Base-by-base conservation (phyloP, 2,329 filamentous ascomycete genomes). In the Phialocephala subalpina region DNA sequence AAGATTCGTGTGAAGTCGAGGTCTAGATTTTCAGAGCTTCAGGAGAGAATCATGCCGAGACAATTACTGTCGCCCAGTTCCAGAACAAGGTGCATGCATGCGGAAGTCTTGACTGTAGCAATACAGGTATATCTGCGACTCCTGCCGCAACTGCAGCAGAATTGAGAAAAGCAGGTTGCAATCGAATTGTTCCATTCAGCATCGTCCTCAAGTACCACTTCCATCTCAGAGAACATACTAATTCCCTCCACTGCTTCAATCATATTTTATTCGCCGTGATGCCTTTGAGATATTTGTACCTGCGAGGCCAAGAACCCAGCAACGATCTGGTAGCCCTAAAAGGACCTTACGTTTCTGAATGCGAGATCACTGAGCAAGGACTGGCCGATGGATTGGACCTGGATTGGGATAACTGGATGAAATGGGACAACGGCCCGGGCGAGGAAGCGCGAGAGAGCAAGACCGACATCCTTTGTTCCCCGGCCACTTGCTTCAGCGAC, bases 401-500 rank as follows among this genome's bases (percentile, higher is more conserved):
- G 11, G 67, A 66, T 33, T 69, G 64, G 64, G 49, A 65, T 14
- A 57, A 63, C 2, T 69, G 67, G 67, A 65, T 69, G 67, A 47
- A 20, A 22, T 69, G 67, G 67, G 64, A 67, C 40, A 49, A 38
- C 18, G n/a, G 8, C 64, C 16, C 52, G 29, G 45, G 45, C n/a
- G n/a, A 36, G 12, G 45, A 60, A 40, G 25, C 29, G 2, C 22
- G 29, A 9, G 62, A 64, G 12, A 66, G 61, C 16, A 33, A 35
- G 42, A 58, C 59, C 6, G 25, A 33, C 14, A 66, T 64, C 49
- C 64, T 42, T 18, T 52, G 38, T 27, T 60, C 67, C 11, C 61
- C 61, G 25, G 58, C 63, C 1, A 62, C 52, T 16, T 67, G 62
- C 61, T 27, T 25, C 29, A 61, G 59, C 42, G 62, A 64, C 25